A percentile compares a stretch with the other conserved stretches of the same genome.
phyloP scores from a whole-genome alignment of 192 early-diverging fungal species.

The Umbelopsis isabellina region DNA sequence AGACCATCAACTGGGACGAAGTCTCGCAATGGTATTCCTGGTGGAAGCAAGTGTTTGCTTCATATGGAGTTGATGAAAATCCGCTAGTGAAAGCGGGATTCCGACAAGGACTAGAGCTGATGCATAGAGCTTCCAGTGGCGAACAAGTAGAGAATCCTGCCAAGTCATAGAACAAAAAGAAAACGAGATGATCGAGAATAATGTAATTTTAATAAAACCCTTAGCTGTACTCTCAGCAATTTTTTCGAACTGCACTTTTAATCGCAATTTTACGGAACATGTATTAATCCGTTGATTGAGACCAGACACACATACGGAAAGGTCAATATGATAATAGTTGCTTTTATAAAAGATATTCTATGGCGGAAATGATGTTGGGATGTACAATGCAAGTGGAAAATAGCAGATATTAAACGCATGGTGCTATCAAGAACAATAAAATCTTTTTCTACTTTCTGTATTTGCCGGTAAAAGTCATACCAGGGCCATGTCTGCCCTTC shows the following conservation, averaged over 20 bases:
- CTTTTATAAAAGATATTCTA: background rate
- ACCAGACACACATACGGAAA: background rate
- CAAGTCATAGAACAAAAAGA: background rate
- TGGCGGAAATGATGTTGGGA: constrained; percentile 9
- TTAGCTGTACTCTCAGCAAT: too few relatives aligned
- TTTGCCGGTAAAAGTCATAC: constrained; percentile 42
- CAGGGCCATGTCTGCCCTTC: constrained; percentile 58
- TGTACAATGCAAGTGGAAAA: constrained; percentile 16
- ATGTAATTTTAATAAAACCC: too few relatives aligned
- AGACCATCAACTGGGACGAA: constrained; percentile 61
- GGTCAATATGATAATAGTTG: background rate
- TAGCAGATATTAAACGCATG: constrained; percentile 7
- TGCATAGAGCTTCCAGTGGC: constrained; percentile 50
- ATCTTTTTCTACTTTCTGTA: constrained; percentile 38
- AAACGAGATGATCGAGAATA: too few relatives aligned
- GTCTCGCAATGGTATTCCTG: constrained; percentile 69
- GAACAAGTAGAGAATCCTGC: constrained; percentile 19
- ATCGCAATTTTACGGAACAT: too few relatives aligned
- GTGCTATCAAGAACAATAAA: too few relatives aligned
- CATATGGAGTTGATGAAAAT: constrained; percentile 25
- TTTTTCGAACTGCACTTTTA: too few relatives aligned
- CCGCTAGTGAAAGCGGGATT: constrained; percentile 58
- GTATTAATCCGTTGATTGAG: too few relatives aligned
- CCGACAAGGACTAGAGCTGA: constrained; percentile 72
- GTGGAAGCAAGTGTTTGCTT: constrained; percentile 62